Evolutionary conservation across 805 yeast genomes (phyloP).

Genomic region (Metschnikowia borealis): DNA sequence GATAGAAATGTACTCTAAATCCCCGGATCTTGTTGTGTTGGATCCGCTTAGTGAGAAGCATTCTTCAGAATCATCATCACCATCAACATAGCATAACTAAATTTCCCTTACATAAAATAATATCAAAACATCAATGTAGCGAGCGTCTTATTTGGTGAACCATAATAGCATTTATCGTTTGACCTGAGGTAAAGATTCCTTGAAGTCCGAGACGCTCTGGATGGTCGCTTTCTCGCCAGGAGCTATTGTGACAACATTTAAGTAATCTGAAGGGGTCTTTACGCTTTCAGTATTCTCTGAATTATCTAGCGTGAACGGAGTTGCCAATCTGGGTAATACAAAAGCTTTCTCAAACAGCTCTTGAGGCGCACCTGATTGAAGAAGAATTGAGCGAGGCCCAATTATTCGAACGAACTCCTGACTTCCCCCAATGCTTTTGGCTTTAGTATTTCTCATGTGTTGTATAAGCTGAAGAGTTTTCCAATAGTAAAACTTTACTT

Average conservation of each 20-base stretch:
- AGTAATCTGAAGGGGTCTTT: slow-evolving; percentile 37
- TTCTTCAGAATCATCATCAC: slow-evolving; percentile 2
- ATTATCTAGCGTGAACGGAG: slow-evolving; percentile 9
- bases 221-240: slow-evolving; percentile 40
- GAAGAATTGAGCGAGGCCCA: slow-evolving; percentile 52
- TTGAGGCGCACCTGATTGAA: slow-evolving; percentile 41
- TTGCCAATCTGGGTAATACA: slow-evolving; percentile 10
- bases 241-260: slow-evolving; percentile 44
- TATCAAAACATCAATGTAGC: not conserved
- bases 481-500: slow-evolving; percentile 13
- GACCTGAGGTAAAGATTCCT: slow-evolving; percentile 22
- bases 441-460: not conserved
- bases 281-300: slow-evolving; percentile 12
- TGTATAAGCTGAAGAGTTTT: slow-evolving; percentile 4
- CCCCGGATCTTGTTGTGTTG: slow-evolving; percentile 13
- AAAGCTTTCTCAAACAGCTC: slow-evolving; percentile 12
- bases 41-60: slow-evolving; percentile 4
- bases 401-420: slow-evolving; percentile 45
- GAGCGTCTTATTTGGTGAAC: not conserved
- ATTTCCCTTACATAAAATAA: not conserved
- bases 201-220: slow-evolving; percentile 42
- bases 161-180: not conserved
- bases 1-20: slow-evolving; percentile 17
- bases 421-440: slow-evolving; percentile 24
- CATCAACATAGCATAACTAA: slow-evolving; percentile 1